Evolutionary conservation across 805 yeast species (phyloP), one percentile per base, ranked within the genome.

Genomic region (Saccharomycopsis guyanensis): DNA sequence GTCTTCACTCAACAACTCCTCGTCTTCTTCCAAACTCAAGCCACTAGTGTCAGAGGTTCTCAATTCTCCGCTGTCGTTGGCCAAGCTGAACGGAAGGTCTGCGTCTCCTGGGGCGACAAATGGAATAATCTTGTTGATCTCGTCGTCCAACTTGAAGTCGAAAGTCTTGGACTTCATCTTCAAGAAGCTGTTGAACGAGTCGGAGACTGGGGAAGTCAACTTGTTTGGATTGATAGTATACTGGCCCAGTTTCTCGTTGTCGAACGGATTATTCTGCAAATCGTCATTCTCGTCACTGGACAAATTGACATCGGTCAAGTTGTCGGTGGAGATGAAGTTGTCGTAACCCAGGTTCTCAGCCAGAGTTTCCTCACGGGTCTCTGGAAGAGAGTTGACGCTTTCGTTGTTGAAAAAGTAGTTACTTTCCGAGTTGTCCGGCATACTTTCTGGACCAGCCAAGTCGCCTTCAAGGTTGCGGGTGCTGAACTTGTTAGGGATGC

Each of bases 111-210:
- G 4, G 15, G 46, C 31, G 5, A 24, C 22, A 13, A 45, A 35
- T 29, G 49, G 49, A n/a, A 46, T 22, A 20, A 45, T 45, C 7
- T 23, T 25, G n/a, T 37, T 31, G 16, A 40, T 33, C 12, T 35
- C 45, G 20, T 40, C 37, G n/a, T 46, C 47, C 35, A 46, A 23
- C n/a, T 46, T 46, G 37, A 41, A 46, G 33, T 40, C 42, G 35
- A 46, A 25, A 4, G 43, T 4, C 27, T 32, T 35, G 10, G 45
- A 34, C 20, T 44, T 44, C 29, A 29, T 19, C 18, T 44, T 44
- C 43, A 44, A 38, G n/a, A 44, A 38, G 19, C 24, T 44, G 29
- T 38, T 44, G 37, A 44, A 44, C 13, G 46, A 36, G 31, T 20
- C 19, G 3, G 38, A 12, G 5, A 45, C 32, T 22, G 8, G 32